Base-by-base conservation (phyloP, 1,284 basidiomycete genomes). In the Puccinia hordei region DNA sequence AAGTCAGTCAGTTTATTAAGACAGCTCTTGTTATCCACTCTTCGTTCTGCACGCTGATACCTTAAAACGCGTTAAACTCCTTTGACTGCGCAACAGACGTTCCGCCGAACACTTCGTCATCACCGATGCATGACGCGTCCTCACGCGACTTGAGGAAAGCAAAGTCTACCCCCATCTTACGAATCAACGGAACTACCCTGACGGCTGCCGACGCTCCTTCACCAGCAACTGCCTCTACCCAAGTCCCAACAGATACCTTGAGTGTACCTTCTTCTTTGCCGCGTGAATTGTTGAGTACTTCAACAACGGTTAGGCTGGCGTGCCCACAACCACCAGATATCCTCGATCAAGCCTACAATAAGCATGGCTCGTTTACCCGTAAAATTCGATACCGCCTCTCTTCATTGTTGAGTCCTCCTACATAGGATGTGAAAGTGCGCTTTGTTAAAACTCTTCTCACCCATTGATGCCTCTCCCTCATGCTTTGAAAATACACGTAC, bases 371-470 rank as follows among this genome's bases (percentile, higher is more conserved):
- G n/a, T 53, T 71, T 38, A 35, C 68, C 13, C 12, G 49, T 22
- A 71, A 53, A 71, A 71, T 71, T 10, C 46, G 68, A 12, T 71
- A 71, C 49, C 68, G 68, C 24, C 68, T 71, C 8, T 71, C 46
- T 53, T 71, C 68, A 33, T 33, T 71, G 68, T 71, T 71, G 68
- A 71, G 68, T 71, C 19, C 24, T 5, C n/a, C 15, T 66, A 4
- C 12, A 41, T 46, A 22, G 9, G 38, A 41, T 17, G 24, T 38
- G 5, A 19, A 9, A 24, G 10, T n/a, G 68, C 2, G 15, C 9
- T 27, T 38, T 27, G 17, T 15, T 69, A 19, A 10, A 69, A 12
- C 46, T 4, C 41, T 27, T 17, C 49, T 44, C 27, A 71, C 46
- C 8, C 17, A n/a, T 71, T 38, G 3, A 33, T 51, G n/a, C n/a